Evolutionary conservation across 192 early-diverging fungal genomes (phyloP).

Genomic region (Coemansia biformis): DNA sequence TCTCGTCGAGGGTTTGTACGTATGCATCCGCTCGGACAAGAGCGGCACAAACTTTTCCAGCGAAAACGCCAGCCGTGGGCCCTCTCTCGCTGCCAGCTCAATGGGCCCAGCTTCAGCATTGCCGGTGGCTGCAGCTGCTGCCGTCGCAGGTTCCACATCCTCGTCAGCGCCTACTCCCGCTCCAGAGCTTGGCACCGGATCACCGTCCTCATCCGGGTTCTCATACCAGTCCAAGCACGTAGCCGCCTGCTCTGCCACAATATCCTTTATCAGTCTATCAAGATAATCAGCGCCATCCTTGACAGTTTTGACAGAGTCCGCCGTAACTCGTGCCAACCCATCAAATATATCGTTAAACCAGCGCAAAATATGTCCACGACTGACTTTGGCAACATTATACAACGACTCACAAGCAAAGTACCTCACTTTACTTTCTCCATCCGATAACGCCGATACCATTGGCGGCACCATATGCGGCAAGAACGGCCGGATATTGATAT

Average conservation of each 20-base stretch:
- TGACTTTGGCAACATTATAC: constrained; percentile 98
- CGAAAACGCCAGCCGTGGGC: constrained; percentile 66
- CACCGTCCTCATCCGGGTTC: constrained; percentile 4
- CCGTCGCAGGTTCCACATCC: no score
- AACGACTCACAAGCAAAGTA: constrained; percentile 99
- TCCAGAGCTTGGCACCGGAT: no score
- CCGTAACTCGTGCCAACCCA: constrained; percentile 78
- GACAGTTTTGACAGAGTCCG: constrained; percentile 85
- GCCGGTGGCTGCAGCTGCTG: background rate
- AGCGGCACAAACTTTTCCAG: constrained; percentile 91
- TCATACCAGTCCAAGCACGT: constrained; percentile 59
- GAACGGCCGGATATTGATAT: constrained; percentile 61
- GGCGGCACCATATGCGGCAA: constrained; percentile 85
- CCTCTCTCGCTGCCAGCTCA: background rate
- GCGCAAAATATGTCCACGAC: constrained; percentile 75
- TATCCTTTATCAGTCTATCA: constrained; percentile 93
- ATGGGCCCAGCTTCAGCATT: background rate
- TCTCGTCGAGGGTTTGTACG: constrained; percentile 81
- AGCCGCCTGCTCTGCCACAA: constrained; percentile 85
- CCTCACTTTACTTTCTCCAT: constrained; percentile 87
- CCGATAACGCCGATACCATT: constrained; percentile 84
- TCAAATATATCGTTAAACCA: constrained; percentile 99
- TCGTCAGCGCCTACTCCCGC: no score
- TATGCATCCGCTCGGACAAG: constrained; percentile 84
- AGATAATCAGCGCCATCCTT: constrained; percentile 93